phyloP scores from a whole-genome alignment of 768 basidiomycete genomes.

The Serpula lacrymans region DNA sequence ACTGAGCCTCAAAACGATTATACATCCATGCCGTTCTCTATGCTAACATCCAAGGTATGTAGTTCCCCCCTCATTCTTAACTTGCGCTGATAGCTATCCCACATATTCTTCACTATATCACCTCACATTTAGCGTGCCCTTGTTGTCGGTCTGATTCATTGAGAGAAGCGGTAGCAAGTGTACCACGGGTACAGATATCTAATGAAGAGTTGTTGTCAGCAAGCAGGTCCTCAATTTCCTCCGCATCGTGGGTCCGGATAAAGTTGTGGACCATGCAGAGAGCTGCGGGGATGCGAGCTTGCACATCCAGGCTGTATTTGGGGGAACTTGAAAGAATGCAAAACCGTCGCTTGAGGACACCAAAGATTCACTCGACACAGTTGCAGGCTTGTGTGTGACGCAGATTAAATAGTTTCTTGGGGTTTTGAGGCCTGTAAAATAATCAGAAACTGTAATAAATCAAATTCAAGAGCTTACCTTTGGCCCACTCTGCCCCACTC shows the following conservation, averaged over 20 bases:
- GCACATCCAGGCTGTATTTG: slow-evolving; percentile 20
- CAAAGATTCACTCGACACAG: slow-evolving; percentile 17
- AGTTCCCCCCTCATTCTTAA: no score
- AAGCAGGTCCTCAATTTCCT: slow-evolving; percentile 7
- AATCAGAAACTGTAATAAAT: not conserved
- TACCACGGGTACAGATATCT: not conserved
- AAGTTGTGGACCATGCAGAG: slow-evolving; percentile 31
- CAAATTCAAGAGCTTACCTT: not conserved
- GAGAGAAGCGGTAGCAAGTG: not conserved
- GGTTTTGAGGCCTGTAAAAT: slow-evolving; percentile 11
- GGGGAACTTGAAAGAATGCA: slow-evolving; percentile 9
- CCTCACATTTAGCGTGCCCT: slow-evolving; percentile 11
- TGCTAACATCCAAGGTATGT: no score
- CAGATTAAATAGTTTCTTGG: slow-evolving; percentile 19
- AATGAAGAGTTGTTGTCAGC: not conserved
- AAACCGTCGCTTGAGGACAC: slow-evolving; percentile 12
- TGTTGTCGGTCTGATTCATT: not conserved
- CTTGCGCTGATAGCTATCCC: slow-evolving; percentile 22
- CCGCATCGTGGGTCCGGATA: slow-evolving; percentile 24
- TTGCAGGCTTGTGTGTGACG: slow-evolving; percentile 16
- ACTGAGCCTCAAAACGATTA: no score
- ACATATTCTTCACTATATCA: slow-evolving; percentile 23
- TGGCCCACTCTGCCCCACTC: slow-evolving; percentile 24
- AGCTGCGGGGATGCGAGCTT: slow-evolving; percentile 25
- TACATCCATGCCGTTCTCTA: no score